Evolutionary conservation across 139 green algal species (phyloP), one percentile per base, ranked within the genome.

Genomic region (Pleodorina starrii): DNA sequence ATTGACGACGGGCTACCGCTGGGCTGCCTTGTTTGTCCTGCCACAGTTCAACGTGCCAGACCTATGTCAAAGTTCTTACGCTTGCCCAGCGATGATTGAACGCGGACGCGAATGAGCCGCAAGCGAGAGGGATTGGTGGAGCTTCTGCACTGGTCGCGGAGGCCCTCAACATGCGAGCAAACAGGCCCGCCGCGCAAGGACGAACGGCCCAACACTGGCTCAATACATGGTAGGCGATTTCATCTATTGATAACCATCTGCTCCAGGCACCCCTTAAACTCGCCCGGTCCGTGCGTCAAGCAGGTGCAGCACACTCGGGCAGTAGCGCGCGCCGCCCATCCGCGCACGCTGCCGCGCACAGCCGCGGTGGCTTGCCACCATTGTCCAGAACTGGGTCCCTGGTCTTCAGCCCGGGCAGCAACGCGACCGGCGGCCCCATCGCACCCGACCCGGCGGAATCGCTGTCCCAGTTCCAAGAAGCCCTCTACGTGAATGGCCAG

Each of bases 91-190:
- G n/a, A n/a, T 32, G 14, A 77, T 23, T 77, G 69, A 77, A 48
- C 43, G 27, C 40, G 69, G 48, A 48, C 43, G 27, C 40, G 14
- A 80, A 84, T 84, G 76, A 84, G 76, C 32, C 48, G 76, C 14
- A 84, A 84, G 32, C 44, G 76, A 6, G 76, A 69, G 71, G 76
- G 50, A 35, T 21, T 84, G 6, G 76, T 32, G 0, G 76, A 71
- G 16, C 76, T 84, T 14, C 76, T 84, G 17, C 48, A 69, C 17
- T 84, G 76, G 76, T 63, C 76, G 76, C 76, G 76, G 40, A 83
- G 75, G 29, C 75, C 75, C n/a, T 83, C 75, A 63, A 83, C 75
- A 68, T 83, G 75, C 76, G 76, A 48, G 21, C 76, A 69, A 48
- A 29, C 1, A 66, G 44, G 43, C n/a, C n/a, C n/a, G 27, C 25